phyloP scores from a whole-genome alignment of 2,329 filamentous ascomycete genomes.

The Aschersonia sp. region DNA sequence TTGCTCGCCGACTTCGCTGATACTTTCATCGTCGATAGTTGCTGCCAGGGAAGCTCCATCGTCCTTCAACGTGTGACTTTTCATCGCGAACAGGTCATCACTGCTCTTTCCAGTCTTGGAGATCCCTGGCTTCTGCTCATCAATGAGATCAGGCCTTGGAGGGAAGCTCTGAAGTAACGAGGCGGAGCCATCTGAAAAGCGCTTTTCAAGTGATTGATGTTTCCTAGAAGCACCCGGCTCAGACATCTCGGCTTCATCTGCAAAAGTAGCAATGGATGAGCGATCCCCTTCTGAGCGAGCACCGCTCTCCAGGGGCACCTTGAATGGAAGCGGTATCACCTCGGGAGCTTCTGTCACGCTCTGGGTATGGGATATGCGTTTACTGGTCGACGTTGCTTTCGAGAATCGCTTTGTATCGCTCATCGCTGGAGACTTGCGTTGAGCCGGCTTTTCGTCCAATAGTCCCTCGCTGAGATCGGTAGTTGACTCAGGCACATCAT shows the following conservation, averaged over 20 bases:
- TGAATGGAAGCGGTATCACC: slow-evolving; percentile 53
- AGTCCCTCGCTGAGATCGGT: slow-evolving; percentile 7
- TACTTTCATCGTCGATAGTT: slow-evolving; percentile 39
- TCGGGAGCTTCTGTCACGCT: slow-evolving; percentile 24
- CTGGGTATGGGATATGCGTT: slow-evolving; percentile 6
- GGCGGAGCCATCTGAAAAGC: slow-evolving; percentile 32
- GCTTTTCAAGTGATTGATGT: slow-evolving; percentile 25
- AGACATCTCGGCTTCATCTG: slow-evolving; percentile 39
- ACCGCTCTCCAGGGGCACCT: slow-evolving; percentile 32
- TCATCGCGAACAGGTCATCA: slow-evolving; percentile 29
- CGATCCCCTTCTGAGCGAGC: slow-evolving; percentile 28
- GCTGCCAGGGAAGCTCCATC: slow-evolving; percentile 40
- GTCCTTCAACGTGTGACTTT: slow-evolving; percentile 18
- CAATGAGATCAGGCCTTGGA: slow-evolving; percentile 12
- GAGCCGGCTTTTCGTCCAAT: slow-evolving; percentile 16
- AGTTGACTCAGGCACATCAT: slow-evolving; percentile 24
- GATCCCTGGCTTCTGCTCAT: not conserved
- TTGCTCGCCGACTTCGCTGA: slow-evolving; percentile 22
- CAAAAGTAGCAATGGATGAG: slow-evolving; percentile 58
- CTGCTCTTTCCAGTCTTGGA: slow-evolving; percentile 21
- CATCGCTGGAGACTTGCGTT: slow-evolving; percentile 5
- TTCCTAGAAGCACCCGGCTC: slow-evolving; percentile 11
- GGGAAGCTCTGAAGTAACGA: slow-evolving; percentile 30
- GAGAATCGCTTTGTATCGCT: slow-evolving; percentile 10
- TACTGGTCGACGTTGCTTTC: slow-evolving; percentile 5